A percentile compares a stretch with the other conserved stretches of the same genome.
These are phyloP conservation scores for Vitis hybrid DNA, from an alignment of 177 flowering plant species.

Conservation along the genomic window DNA sequence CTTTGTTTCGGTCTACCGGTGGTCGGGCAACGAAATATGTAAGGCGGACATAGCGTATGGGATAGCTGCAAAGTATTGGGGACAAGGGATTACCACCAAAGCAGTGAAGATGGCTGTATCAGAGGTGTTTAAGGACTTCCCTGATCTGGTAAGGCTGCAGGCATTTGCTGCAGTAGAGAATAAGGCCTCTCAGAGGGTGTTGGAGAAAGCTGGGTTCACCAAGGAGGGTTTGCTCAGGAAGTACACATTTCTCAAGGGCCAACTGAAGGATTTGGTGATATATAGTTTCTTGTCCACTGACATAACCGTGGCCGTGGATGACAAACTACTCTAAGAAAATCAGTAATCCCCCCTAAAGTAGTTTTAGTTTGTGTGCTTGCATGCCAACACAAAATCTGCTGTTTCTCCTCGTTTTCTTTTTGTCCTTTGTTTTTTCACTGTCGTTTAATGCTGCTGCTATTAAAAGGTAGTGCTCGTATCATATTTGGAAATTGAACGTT, in stretches of 20 bases:
- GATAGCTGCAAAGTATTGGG: conserved; percentile 30
- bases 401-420: too few relatives aligned
- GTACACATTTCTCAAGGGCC: conserved; percentile 20
- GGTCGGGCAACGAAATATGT: conserved; percentile 24
- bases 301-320: too few relatives aligned
- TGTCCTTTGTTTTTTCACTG: too few relatives aligned
- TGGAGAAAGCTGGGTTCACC: conserved; percentile 34
- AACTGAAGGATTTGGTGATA: conserved; percentile 13
- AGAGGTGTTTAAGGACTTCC: conserved; percentile 21
- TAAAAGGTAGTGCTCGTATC: too few relatives aligned
- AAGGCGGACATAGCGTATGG: conserved; percentile 32
- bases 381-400: too few relatives aligned
- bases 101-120: conserved; percentile 30
- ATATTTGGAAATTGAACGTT: too few relatives aligned
- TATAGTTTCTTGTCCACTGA: conserved; percentile 28
- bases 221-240: conserved; percentile 35
- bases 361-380: too few relatives aligned
- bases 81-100: conserved; percentile 26
- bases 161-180: conserved; percentile 26
- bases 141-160: conserved; percentile 25
- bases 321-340: too few relatives aligned
- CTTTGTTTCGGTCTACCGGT: conserved; percentile 21
- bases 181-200: conserved; percentile 34
- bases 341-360: too few relatives aligned
- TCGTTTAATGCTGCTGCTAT: too few relatives aligned